Evolutionary conservation across 257 asterid species (phyloP).

Genomic region (Verbena officinalis): DNA sequence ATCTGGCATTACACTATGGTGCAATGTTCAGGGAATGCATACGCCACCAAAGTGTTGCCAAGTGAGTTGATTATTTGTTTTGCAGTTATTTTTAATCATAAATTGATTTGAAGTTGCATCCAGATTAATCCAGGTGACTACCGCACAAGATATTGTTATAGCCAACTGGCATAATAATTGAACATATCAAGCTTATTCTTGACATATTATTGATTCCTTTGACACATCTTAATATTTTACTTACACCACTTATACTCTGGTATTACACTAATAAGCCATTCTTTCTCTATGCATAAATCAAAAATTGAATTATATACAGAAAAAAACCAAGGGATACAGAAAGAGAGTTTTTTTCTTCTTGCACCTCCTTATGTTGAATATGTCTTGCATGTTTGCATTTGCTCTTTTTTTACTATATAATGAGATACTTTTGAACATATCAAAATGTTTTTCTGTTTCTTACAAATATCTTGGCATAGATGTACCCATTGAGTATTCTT

Average conservation of each 20-base stretch:
- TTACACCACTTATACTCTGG: not conserved
- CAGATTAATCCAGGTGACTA: not conserved
- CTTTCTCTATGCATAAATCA: not conserved
- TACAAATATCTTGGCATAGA: not conserved
- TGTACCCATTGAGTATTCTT: not conserved
- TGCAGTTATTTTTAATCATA: not conserved
- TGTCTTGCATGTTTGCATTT: not conserved
- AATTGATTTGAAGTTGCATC: conserved; percentile 2
- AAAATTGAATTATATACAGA: not conserved
- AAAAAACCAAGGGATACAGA: not conserved
- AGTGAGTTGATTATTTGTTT: conserved; percentile 38
- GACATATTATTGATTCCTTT: not conserved
- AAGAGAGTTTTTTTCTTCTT: not conserved
- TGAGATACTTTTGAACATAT: conserved; percentile 3
- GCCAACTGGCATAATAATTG: not conserved
- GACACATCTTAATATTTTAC: not conserved
- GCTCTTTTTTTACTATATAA: not conserved
- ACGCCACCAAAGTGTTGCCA: conserved; percentile 89
- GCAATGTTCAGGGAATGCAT: conserved; percentile 86
- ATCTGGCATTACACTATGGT: conserved; percentile 84
- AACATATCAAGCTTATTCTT: not conserved
- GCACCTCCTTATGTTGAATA: not conserved
- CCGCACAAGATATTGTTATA: not conserved
- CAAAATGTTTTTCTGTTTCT: not conserved
- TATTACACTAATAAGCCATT: not conserved